These are phyloP conservation scores for Globisporangium recalcitrans DNA, from an alignment of 352 stramenopile species.

Conservation along the genomic window DNA sequence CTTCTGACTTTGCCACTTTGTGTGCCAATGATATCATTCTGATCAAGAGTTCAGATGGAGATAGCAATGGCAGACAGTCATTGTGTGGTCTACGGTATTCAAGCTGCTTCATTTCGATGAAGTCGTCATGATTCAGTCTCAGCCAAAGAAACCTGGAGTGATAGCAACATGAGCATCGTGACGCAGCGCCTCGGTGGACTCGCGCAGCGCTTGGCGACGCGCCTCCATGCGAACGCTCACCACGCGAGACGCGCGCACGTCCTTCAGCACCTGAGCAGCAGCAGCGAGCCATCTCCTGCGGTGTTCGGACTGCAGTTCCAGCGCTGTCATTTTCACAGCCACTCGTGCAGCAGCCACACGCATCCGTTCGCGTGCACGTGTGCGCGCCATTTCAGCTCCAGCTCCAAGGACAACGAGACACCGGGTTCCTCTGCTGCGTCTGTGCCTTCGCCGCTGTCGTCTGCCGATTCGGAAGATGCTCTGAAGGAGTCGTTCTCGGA, in stretches of 20 bases:
- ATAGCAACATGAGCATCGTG: background rate
- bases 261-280: background rate
- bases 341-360: background rate
- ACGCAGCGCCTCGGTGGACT: background rate
- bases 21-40: too few relatives aligned
- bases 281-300: background rate
- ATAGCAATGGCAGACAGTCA: too few relatives aligned
- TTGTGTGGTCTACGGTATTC: too few relatives aligned
- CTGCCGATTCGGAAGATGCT: background rate
- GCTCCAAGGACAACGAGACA: constrained; percentile 1
- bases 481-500: constrained; percentile 19
- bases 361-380: constrained; percentile 1
- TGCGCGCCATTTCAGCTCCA: constrained; percentile 4
- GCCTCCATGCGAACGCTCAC: background rate
- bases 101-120: too few relatives aligned
- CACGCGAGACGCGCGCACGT: background rate
- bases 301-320: background rate
- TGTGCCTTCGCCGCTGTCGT: background rate
- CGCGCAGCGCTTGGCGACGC: background rate
- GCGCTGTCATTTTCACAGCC: background rate
- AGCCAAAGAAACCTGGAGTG: background rate
- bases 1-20: too few relatives aligned
- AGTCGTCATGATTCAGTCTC: too few relatives aligned
- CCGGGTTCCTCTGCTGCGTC: background rate
- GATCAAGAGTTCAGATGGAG: too few relatives aligned